Evolutionary conservation across 257 asterid genomes (phyloP), one percentile per base, ranked within the genome.

Genomic region (Penstemon barbatus): DNA sequence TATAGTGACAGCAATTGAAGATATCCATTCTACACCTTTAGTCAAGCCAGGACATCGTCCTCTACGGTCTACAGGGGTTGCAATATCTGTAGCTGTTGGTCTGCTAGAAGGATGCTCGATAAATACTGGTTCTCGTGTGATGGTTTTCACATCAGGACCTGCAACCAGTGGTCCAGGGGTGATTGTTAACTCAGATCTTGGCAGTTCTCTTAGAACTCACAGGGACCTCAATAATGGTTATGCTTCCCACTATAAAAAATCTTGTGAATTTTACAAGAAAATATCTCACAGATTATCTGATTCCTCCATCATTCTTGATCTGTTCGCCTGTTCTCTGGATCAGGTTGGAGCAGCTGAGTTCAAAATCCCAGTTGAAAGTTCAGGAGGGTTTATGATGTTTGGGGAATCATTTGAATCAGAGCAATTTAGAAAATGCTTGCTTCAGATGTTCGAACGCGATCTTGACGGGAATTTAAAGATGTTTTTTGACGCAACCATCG

Each of bases 311-410:
- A 72, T 86, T 79, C 97, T 93, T 54, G 99, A 93, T 81, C 87
- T 93, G 15, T 93, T 93, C 71, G 99, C 96, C 65, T 93, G 99
- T 78, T 87, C 99, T 56, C 79, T 93, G 75, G 99, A 93, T 74
- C 99, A 93, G 84, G 89, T 93, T 48, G 99, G 99, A 71, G 97
- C 96, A 58, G 96, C 95, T 6, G 99, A 93, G 75, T 72, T 93
- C 59, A 86, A 81, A 81, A 54, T 54, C 43, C 84, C 92, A 4
- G 90, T 93, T 65, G 96, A 88, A 77, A 77, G 65, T 44, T 88
- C 99, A 7, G 93, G 95, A 6, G 99, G 99, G 15, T 83, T 88
- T 79, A 85, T 93, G 92, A 88, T 90, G 82, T 67, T 90, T 63
- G 87, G 85, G 54, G 99, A 93, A 77, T 85, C 97, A 3, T 93